A percentile compares a stretch with the other conserved stretches of the same genome.
These are phyloP conservation scores for Helianthus tuberosus DNA, from an alignment of 129 eudicot genomes.

Conservation along the genomic window DNA sequence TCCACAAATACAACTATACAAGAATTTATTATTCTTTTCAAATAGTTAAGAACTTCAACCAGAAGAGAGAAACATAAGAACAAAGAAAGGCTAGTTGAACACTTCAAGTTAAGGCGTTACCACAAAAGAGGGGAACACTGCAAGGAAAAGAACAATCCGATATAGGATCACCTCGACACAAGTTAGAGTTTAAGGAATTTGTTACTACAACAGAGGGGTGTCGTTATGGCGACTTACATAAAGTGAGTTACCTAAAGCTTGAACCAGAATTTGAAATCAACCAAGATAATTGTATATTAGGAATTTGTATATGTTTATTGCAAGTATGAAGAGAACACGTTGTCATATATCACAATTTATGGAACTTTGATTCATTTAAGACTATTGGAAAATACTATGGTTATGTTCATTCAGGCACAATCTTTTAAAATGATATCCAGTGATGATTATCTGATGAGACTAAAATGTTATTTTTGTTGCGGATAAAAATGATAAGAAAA, in stretches of 20 bases:
- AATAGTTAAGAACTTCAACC: too few relatives aligned
- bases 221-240: not conserved
- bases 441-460: not conserved
- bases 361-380: too few relatives aligned
- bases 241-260: not conserved
- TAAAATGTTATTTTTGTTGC: not conserved
- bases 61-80: too few relatives aligned
- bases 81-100: too few relatives aligned
- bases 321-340: not conserved
- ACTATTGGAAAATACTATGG: too few relatives aligned
- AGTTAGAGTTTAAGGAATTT: not conserved
- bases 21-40: too few relatives aligned
- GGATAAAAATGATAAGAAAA: not conserved
- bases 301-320: not conserved
- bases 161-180: not conserved
- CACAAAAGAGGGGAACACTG: not conserved
- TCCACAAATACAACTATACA: too few relatives aligned
- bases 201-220: not conserved
- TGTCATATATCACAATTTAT: too few relatives aligned
- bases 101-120: not conserved
- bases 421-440: not conserved
- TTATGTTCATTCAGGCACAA: not conserved
- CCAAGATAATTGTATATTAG: not conserved
- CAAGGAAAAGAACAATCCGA: not conserved
- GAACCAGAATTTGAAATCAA: not conserved